Conservation (phyloP, 2,329 filamentous ascomycete genomes). For the Diaporthe citriasiana region DNA sequence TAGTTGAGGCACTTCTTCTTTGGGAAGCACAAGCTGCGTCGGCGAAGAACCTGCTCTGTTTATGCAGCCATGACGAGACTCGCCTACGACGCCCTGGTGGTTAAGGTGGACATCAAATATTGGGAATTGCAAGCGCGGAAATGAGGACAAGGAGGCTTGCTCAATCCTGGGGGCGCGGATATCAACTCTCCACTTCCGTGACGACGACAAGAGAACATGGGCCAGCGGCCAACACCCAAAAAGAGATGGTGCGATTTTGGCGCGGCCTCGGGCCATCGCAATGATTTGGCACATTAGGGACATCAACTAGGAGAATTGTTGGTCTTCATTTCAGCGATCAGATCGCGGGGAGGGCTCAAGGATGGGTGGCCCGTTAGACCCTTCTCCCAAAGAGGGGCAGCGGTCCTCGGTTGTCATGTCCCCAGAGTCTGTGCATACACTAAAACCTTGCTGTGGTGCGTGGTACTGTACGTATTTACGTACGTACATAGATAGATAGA, state of each 20-base stretch:
- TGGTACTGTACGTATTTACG: not conserved
- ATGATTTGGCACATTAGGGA: slow-evolving; percentile 20
- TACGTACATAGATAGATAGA: not conserved
- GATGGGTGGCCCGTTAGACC: not conserved
- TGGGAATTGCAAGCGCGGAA: slow-evolving; percentile 22
- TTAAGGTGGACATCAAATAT: slow-evolving; percentile 23
- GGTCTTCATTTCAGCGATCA: slow-evolving; percentile 16
- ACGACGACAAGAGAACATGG: slow-evolving; percentile 13
- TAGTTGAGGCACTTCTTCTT: not conserved
- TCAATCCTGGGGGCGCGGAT: slow-evolving; percentile 11
- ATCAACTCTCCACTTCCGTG: slow-evolving; percentile 31
- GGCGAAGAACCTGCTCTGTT: slow-evolving; percentile 1
- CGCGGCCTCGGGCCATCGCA: slow-evolving; percentile 4
- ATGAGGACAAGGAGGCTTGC: slow-evolving; percentile 25
- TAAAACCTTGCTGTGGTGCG: not conserved
- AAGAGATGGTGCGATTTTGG: slow-evolving; percentile 34
- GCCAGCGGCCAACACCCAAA: slow-evolving; percentile 19
- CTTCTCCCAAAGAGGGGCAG: not conserved
- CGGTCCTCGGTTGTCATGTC: slow-evolving; percentile 15
- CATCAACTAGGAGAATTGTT: slow-evolving; percentile 18
- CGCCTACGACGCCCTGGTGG: slow-evolving; percentile 4
- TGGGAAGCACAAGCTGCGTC: not conserved
- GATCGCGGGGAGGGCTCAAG: slow-evolving; percentile 10
- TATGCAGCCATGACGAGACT: not conserved
- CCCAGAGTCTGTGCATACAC: slow-evolving; percentile 33